A percentile compares a stretch with the other conserved stretches of the same genome.
Evolutionary conservation across 805 yeast species (phyloP).

Genomic region (Zygotorulaspora danielsina): DNA sequence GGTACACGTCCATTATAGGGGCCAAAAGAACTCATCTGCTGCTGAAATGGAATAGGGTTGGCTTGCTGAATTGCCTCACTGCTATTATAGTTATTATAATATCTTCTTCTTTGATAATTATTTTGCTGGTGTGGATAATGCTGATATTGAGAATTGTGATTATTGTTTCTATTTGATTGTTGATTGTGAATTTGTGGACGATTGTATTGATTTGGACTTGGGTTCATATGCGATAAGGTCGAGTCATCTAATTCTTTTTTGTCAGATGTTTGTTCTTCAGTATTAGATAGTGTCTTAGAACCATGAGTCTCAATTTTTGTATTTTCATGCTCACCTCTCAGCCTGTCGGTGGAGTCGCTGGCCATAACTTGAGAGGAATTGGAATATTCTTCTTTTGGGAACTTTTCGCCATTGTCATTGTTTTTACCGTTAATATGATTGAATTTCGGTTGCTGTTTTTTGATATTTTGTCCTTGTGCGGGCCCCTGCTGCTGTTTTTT

Average conservation of each 20-base stretch:
- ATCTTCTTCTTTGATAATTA: constrained; percentile 25
- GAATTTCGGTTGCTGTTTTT: constrained; percentile 11
- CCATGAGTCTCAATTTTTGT: background rate
- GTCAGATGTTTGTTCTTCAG: background rate
- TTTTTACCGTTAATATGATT: background rate
- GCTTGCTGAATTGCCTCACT: constrained; percentile 15
- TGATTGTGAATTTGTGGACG: constrained; percentile 5
- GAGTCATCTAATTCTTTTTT: background rate
- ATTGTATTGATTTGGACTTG: background rate
- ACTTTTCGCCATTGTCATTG: constrained; percentile 2
- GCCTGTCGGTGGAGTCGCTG: background rate
- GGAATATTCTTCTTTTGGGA: background rate
- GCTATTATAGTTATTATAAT: constrained; percentile 16
- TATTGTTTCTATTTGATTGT: constrained; percentile 12
- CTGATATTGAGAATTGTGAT: constrained; percentile 12
- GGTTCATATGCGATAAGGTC: background rate
- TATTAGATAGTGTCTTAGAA: background rate
- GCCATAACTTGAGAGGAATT: background rate
- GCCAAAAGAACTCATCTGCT: constrained; percentile 6
- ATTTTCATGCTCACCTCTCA: background rate
- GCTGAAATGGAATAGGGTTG: constrained; percentile 5
- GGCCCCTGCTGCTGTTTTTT: constrained; percentile 16
- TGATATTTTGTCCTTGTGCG: constrained; percentile 10
- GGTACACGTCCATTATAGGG: constrained; percentile 16
- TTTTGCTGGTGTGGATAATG: constrained; percentile 15